Evolutionary conservation across 2,329 filamentous ascomycete genomes (phyloP), one percentile per base, ranked within the genome.

Genomic region (Coniochaeta ligniaria): DNA sequence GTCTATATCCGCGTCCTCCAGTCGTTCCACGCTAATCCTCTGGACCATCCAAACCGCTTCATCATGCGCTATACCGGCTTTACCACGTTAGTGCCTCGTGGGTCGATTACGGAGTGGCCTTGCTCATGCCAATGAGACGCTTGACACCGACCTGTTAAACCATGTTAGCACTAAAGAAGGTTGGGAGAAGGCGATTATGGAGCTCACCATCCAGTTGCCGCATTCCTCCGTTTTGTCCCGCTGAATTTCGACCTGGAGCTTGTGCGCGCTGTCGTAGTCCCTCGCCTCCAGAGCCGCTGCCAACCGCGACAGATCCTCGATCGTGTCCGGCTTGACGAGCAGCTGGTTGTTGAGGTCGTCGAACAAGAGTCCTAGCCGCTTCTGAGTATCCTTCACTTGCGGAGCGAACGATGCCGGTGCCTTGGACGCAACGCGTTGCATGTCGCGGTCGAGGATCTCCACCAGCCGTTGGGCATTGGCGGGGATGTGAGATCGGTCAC

Each of bases 331-430:
- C 76, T 89, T 90, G 60, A 98, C 80, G 45, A 97, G 80, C 70
- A 98, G 93, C 70, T 93, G 90, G 66, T 98, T 98, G 81, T 98
- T 99, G 55, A 99, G 81, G 73, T 97, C 92, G 71, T 99, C 94
- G 72, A 97, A 98, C n/a, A 99, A 80, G 57, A 97, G 87, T 68
- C 90, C 91, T 62, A 99, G 82, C 31, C 95, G 87, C 77, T 96
- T 96, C 73, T 96, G 91, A 2, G 93, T 95, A 72, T 98, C 95
- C 68, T 92, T 90, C 22, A 99, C 92, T 72, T 98, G 93, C 16
- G 87, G 83, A 64, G 91, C 88, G 77, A 95, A 97, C 17, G 88
- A 87, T n/a, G 88, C 80, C 20, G 95, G 95, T 0, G 95, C 95
- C 66, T 91, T 89, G 35, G 87, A 78, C 62, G 93, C 93, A 60